A percentile compares a stretch with the other conserved stretches of the same genome.
Evolutionary conservation across 169 alveolate species (phyloP).

Genomic region (Cyclospora cayetanensis): DNA sequence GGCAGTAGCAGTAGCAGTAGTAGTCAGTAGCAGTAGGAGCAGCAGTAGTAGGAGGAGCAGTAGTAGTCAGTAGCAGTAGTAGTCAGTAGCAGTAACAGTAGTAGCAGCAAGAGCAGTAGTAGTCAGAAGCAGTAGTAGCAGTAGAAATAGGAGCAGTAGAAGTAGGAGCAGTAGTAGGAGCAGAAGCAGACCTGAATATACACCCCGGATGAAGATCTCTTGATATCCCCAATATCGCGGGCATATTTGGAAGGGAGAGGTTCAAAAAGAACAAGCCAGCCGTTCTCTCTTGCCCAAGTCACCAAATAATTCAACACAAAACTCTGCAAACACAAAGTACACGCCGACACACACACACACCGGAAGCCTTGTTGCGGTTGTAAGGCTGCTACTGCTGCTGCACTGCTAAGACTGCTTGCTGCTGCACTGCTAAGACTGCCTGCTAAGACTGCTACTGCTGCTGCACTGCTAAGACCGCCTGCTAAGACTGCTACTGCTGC

Average conservation of each 20-base stretch:
- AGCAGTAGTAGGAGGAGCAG: constrained; percentile 12
- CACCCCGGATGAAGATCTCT: constrained; percentile 70
- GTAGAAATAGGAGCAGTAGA: no score
- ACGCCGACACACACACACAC: background rate
- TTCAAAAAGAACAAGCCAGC: constrained; percentile 75
- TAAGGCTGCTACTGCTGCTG: background rate
- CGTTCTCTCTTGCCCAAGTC: constrained; percentile 69
- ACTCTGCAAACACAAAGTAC: constrained; percentile 22
- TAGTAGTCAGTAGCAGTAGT: no score
- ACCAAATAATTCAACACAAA: constrained; percentile 61
- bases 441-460: background rate
- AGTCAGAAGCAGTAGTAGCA: background rate
- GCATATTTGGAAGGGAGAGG: constrained; percentile 65
- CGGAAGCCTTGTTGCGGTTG: background rate
- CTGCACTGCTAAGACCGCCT: no score
- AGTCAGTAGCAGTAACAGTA: background rate
- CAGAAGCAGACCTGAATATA: constrained; percentile 65
- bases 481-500: background rate
- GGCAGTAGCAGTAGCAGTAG: background rate
- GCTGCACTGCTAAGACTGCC: background rate
- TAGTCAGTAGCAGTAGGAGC: no score
- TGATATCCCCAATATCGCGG: constrained; percentile 65
- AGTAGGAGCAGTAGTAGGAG: constrained; percentile 1
- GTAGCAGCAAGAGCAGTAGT: background rate
- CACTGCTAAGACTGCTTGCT: background rate